Percentiles rank a stretch among this genome's conserved stretches.
Evolutionary conservation across 768 basidiomycete genomes (phyloP).

Genomic region (Suillus subluteus): DNA sequence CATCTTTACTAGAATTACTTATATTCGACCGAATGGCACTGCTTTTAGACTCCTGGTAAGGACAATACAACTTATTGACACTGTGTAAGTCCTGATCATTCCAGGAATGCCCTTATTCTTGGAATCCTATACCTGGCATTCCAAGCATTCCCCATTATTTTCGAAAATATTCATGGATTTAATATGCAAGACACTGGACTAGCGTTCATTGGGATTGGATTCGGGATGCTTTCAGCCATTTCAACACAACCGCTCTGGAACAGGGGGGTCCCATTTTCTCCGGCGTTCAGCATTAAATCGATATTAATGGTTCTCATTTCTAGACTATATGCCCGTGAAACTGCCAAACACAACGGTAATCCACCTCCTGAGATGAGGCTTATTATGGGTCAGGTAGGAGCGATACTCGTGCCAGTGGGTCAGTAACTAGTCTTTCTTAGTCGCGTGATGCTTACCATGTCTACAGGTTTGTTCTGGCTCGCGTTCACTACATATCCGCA

Average conservation of each 20-base stretch:
- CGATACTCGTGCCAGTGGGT: constrained; percentile 64
- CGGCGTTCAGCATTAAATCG: background rate
- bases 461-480: constrained; percentile 51
- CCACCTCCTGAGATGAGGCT: constrained; percentile 71
- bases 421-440: constrained; percentile 17
- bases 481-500: constrained; percentile 54
- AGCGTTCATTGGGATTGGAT: constrained; percentile 53
- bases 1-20: constrained; percentile 51
- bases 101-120: constrained; percentile 44
- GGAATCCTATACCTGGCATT: constrained; percentile 52
- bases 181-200: constrained; percentile 52
- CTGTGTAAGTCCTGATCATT: background rate
- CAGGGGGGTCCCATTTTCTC: constrained; percentile 21
- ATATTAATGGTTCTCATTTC: background rate
- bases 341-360: constrained; percentile 42
- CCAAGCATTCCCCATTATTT: constrained; percentile 63
- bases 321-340: constrained; percentile 43
- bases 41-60: constrained; percentile 69
- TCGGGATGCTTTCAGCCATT: constrained; percentile 46
- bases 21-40: constrained; percentile 77
- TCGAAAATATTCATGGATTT: constrained; percentile 52
- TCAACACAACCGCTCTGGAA: constrained; percentile 51
- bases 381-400: constrained; percentile 70
- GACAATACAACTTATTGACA: constrained; percentile 7
- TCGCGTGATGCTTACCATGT: background rate